Conservation (phyloP, 306 rosid species). For the Nissolia schottii region DNA sequence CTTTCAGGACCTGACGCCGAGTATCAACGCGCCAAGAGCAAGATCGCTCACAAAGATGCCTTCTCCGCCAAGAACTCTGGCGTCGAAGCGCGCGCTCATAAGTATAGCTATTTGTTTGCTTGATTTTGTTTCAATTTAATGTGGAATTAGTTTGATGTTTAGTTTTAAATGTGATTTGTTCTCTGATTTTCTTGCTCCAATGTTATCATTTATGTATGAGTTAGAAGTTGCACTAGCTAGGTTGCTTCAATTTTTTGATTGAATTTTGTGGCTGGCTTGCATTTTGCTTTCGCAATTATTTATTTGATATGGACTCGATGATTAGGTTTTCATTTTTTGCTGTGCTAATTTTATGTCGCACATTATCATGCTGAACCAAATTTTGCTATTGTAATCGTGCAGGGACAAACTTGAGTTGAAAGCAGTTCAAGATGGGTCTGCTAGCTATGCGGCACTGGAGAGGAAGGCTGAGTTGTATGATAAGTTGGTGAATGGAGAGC, state of each 20-base stretch:
- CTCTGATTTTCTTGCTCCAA: not conserved
- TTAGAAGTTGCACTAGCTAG: not conserved
- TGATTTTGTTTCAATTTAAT: not conserved
- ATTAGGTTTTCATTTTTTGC: not conserved
- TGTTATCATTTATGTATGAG: not conserved
- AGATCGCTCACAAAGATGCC: conserved; percentile 38
- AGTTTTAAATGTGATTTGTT: not conserved
- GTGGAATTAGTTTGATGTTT: not conserved
- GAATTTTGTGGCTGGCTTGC: not conserved
- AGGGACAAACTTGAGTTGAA: conserved; percentile 95
- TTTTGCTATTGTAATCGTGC: conserved; percentile 11
- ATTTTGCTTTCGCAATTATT: not conserved
- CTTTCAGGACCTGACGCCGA: conserved; percentile 51
- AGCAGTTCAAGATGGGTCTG: conserved; percentile 80
- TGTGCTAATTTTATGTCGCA: not conserved
- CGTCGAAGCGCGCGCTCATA: conserved; percentile 77
- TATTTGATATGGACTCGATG: not conserved
- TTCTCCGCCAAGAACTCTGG: conserved; percentile 71
- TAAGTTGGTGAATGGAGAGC: conserved; percentile 72
- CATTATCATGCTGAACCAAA: not conserved
- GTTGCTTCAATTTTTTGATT: not conserved
- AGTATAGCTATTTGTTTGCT: conserved; percentile 30
- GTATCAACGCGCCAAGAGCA: conserved; percentile 78
- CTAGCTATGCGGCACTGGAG: conserved; percentile 81
- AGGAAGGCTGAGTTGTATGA: conserved; percentile 77